Conservation (phyloP, 176 grass and related monocot genomes). For the maize (Zea mays) region DNA sequence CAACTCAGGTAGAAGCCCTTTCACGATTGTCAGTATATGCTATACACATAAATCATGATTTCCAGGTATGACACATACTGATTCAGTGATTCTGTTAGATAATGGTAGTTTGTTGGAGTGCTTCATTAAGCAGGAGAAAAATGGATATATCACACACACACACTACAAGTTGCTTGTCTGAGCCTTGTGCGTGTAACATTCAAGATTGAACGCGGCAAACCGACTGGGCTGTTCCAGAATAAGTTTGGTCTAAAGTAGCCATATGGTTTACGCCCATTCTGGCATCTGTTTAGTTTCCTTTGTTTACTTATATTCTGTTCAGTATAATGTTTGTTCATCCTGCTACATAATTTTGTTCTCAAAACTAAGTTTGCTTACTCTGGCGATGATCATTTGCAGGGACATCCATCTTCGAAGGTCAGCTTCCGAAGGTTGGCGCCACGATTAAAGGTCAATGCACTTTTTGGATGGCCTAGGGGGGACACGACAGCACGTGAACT, state of each 20-base stretch:
- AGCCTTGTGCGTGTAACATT: neutral
- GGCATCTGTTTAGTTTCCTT: slow-evolving; percentile 9
- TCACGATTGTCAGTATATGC: neutral
- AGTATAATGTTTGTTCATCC: neutral
- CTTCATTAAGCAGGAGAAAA: slow-evolving; percentile 8
- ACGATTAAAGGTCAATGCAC: slow-evolving; percentile 54
- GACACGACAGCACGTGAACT: slow-evolving; percentile 38
- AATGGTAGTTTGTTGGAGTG: neutral
- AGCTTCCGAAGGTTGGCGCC: slow-evolving; percentile 19
- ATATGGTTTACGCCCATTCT: slow-evolving; percentile 3
- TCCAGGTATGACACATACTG: neutral
- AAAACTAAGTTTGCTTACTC: slow-evolving; percentile 1
- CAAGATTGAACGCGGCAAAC: neutral
- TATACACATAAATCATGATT: neutral
- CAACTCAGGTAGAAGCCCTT: too few relatives aligned
- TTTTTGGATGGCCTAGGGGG: slow-evolving; percentile 67
- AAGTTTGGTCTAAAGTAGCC: neutral
- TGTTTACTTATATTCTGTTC: neutral
- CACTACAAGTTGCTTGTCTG: neutral
- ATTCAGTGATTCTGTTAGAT: neutral
- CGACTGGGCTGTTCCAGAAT: neutral
- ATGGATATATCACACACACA: neutral
- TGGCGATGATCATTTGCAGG: slow-evolving; percentile 37
- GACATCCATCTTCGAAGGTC: slow-evolving; percentile 12
- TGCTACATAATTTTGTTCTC: neutral